Evolutionary conservation across 495 filamentous ascomycete genomes (phyloP).

Genomic region (Chaetomium fimeti): DNA sequence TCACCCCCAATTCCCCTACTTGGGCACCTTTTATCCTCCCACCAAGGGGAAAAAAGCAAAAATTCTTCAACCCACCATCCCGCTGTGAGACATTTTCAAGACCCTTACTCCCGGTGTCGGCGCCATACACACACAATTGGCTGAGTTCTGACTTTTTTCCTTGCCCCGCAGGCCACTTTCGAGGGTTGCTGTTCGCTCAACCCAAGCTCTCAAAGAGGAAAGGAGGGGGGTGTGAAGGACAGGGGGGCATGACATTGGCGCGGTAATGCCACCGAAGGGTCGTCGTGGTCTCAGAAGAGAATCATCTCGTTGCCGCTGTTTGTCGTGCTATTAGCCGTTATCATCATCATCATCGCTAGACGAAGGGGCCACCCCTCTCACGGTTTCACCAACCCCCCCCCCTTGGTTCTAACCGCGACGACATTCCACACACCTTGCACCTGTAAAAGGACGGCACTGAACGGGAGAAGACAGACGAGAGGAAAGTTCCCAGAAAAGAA

Average conservation of each 20-base stretch:
- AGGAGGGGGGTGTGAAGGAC: conserved; percentile 13
- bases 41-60: conserved; percentile 4
- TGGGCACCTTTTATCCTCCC: conserved; percentile 4
- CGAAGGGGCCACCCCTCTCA: not conserved
- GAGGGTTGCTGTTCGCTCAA: not conserved
- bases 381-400: no score
- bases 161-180: conserved; percentile 18
- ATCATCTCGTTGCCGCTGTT: not conserved
- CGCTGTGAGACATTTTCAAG: conserved; percentile 16
- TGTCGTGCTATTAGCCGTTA: no score
- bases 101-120: conserved; percentile 23
- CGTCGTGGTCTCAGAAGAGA: conserved; percentile 11
- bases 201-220: conserved; percentile 7
- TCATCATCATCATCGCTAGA: not conserved
- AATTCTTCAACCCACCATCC: conserved; percentile 12
- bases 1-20: no score
- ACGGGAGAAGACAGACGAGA: not conserved
- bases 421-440: not conserved
- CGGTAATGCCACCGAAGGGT: conserved; percentile 20
- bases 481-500: not conserved
- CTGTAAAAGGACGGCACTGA: not conserved
- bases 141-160: conserved; percentile 14
- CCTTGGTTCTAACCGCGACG: not conserved
- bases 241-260: conserved; percentile 15
- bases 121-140: conserved; percentile 26